These are phyloP conservation scores for Adansonia rubrostipa DNA, from an alignment of 441 rosid species.

Conservation along the genomic window DNA sequence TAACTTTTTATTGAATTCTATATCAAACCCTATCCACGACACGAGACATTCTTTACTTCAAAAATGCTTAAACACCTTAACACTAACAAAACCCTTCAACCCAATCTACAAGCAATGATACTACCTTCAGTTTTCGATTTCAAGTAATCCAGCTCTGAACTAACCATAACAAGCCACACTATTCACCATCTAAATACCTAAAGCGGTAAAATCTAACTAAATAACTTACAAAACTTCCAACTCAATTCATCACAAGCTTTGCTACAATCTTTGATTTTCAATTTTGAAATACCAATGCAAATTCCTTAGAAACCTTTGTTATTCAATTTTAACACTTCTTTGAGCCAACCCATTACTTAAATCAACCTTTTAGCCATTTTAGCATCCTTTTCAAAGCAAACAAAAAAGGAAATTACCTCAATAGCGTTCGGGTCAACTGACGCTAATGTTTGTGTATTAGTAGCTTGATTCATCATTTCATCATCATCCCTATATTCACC, in stretches of 20 bases:
- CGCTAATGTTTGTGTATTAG: constrained; percentile 58
- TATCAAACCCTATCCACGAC: constrained; percentile 11
- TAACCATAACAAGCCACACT: neutral
- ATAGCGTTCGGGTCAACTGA: constrained; percentile 64
- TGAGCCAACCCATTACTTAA: constrained; percentile 2
- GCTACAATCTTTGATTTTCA: constrained; percentile 9
- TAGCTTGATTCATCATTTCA: constrained; percentile 83
- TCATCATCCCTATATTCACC: constrained; percentile 41
- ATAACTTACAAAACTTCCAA: neutral
- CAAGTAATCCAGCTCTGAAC: neutral
- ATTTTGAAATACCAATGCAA: neutral
- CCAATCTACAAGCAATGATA: constrained; percentile 17
- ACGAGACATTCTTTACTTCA: neutral
- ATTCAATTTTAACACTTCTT: neutral
- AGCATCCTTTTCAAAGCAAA: neutral
- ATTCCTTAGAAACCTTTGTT: neutral
- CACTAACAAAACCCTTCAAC: neutral
- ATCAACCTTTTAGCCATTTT: constrained; percentile 5
- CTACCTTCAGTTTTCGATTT: constrained; percentile 14
- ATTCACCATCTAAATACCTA: constrained; percentile 6
- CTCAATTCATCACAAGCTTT: neutral
- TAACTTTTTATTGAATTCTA: neutral
- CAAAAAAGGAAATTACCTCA: constrained; percentile 55
- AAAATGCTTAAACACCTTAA: constrained; percentile 12
- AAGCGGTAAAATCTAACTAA: constrained; percentile 10